Evolutionary conservation across 2,329 filamentous ascomycete genomes (phyloP), one percentile per base, ranked within the genome.

Genomic region (Colletotrichum liriopes): DNA sequence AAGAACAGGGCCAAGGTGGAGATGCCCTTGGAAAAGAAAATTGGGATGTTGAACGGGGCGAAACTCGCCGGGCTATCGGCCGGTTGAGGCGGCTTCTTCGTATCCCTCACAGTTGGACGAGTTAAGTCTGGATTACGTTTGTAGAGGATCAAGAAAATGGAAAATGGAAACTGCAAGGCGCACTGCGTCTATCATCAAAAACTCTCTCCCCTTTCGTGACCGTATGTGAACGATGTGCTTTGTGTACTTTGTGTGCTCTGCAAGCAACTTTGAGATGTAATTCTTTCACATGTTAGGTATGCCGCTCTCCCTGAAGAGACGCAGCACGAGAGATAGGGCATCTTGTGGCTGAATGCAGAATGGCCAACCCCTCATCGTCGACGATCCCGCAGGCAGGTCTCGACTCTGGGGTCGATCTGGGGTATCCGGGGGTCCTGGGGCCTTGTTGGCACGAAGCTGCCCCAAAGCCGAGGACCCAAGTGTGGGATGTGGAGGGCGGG

Each of bases 141-240:
- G 61, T 55, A 64, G 39, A 55, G 49, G 12, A 64, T 55, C 37
- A 64, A 49, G 61, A 63, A 62, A 63, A 41, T 41, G 16, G 60
- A 52, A 64, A 64, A 64, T 64, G 37, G 8, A 41, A 55, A 45
- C 26, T 23, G 49, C 61, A 35, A 37, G 49, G n/a, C 49, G 61
- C 61, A 55, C 39, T 35, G 49, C 26, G 49, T 64, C 49, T 54
- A 29, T 49, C 45, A 20, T 41, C 23, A n/a, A n/a, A n/a, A 51
- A 23, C 32, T 2, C 9, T 2, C 9, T 39, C 16, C n/a, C 18
- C 18, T 18, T 51, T 14, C 16, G 18, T 29, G 16, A 16, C 41
- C 11, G 5, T 18, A 8, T 3, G 60, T 52, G n/a, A 52, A n/a
- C 39, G 32, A 16, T 39, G 3, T 41, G 16, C 35, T 8, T 18